A percentile compares a stretch with the other conserved stretches of the same genome.
These are phyloP conservation scores for Pelargonium citronellum DNA, from an alignment of 441 rosid species.

Conservation along the genomic window DNA sequence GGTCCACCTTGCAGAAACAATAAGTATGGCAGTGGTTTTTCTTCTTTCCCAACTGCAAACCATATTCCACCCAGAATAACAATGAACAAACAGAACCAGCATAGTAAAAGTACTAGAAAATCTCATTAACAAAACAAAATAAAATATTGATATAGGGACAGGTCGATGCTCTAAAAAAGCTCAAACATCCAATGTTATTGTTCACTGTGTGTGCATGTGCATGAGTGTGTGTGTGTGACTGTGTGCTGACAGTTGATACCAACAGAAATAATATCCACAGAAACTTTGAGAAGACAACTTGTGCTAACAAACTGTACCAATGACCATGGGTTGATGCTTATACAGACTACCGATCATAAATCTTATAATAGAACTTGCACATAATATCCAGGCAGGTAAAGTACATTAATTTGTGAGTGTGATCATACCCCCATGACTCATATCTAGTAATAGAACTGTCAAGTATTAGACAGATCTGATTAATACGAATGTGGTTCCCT, in stretches of 20 bases:
- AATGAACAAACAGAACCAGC: neutral
- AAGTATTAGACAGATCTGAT: neutral
- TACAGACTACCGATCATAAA: neutral
- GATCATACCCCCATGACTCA: too few relatives aligned
- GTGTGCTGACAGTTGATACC: neutral
- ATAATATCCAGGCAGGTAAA: neutral
- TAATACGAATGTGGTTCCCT: neutral
- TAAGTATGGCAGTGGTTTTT: conserved; percentile 61
- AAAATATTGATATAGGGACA: too few relatives aligned
- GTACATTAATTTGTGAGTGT: neutral
- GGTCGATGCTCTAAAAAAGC: too few relatives aligned
- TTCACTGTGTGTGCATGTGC: neutral
- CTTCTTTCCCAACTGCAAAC: conserved; percentile 72
- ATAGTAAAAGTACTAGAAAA: neutral
- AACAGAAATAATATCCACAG: neutral
- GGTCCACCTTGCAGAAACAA: conserved; percentile 88
- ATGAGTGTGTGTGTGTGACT: too few relatives aligned
- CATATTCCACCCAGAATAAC: neutral
- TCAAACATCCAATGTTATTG: too few relatives aligned
- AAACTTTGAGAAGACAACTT: neutral
- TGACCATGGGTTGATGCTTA: neutral
- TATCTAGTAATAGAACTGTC: too few relatives aligned
- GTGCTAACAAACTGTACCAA: neutral
- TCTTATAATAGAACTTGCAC: neutral
- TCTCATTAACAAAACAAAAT: neutral